These are phyloP conservation scores for Paramecium pentaurelia DNA, from an alignment of 73 alveolate genomes.

Conservation along the genomic window DNA sequence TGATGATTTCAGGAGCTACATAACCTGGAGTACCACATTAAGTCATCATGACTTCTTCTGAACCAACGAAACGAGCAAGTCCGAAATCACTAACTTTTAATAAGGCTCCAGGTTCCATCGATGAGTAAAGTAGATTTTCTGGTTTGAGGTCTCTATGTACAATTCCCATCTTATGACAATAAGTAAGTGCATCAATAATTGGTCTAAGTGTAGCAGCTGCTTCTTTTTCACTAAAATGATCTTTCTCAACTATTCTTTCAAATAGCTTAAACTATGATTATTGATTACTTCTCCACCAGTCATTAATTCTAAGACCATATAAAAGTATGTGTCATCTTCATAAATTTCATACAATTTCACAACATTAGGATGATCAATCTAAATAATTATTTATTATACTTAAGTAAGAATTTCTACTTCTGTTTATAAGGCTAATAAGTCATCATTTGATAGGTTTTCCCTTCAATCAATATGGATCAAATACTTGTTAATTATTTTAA, in stretches of 20 bases:
- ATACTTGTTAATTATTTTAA: slow-evolving; percentile 83
- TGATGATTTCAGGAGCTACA: slow-evolving; percentile 74
- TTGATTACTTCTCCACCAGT: slow-evolving; percentile 82
- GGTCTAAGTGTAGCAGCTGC: slow-evolving; percentile 83
- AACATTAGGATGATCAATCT: slow-evolving; percentile 88
- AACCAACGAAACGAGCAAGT: slow-evolving; percentile 66
- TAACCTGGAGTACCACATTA: slow-evolving; percentile 77
- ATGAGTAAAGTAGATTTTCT: slow-evolving; percentile 54
- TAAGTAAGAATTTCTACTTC: slow-evolving; percentile 86
- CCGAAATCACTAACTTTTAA: slow-evolving; percentile 77
- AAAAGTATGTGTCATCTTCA: slow-evolving; percentile 76
- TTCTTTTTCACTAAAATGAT: slow-evolving; percentile 80
- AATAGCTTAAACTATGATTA: slow-evolving; percentile 56
- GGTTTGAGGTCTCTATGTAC: slow-evolving; percentile 82
- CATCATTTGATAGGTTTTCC: slow-evolving; percentile 73
- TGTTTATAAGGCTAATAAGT: slow-evolving; percentile 65
- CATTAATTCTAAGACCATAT: slow-evolving; percentile 84
- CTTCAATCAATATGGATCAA: background rate
- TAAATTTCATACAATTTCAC: slow-evolving; percentile 80
- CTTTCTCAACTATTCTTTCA: slow-evolving; percentile 80
- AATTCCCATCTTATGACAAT: slow-evolving; percentile 77
- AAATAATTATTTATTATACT: slow-evolving; percentile 5
- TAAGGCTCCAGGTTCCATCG: slow-evolving; percentile 63
- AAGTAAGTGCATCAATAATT: slow-evolving; percentile 73
- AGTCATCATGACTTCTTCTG: slow-evolving; percentile 62